Base-by-base conservation (phyloP, 2,329 filamentous ascomycete genomes). In the Colletotrichum coccodes region DNA sequence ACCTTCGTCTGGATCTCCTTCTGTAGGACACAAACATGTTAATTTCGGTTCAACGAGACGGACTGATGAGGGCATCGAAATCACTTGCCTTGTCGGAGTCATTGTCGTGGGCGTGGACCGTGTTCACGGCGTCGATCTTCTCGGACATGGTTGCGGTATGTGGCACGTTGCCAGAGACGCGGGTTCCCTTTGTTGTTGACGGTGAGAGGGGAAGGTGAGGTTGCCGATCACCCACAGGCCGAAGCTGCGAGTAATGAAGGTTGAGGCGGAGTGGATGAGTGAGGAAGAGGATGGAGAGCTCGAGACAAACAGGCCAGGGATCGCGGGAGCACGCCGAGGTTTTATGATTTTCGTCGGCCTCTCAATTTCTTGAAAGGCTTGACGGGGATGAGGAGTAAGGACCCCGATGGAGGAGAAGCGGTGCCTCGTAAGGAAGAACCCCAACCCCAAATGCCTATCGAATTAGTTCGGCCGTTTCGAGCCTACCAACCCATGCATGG, bases 1-100 rank as follows among this genome's bases (percentile, higher is more conserved):
- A 85, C 79, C 72, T 82, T 85, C 72, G 82, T 76, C 64, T 80
- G 59, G 60, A 76, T 34, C 16, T 71, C 67, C 50, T 69, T 70
- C 71, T 72, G 42, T 32, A 71, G 40, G 12, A 3, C 6, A 36
- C 6, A 23, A 7, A 23, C 26, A 44, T 30, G 46, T 72, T 56
- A 71, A 66, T 21, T 3, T 0, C 3, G 1, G 14, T 9, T 23
- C 23, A 12, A 18, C 42, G 9, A 28, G 1, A 21, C 2, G 2
- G 7, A n/a, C 40, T 18, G 6, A 0, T 6, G 12, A 38, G 3
- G 6, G 16, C 26, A 56, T 47, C 12, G 3, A 8, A 11, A n/a
- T 3, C 23, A 34, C 68, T 47, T 64, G 34, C 70, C 70, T 71
- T 70, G 21, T 71, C 68, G 52, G 62, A 60, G 28, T 62, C 49